A percentile compares a stretch with the other conserved stretches of the same genome.
Evolutionary conservation across 73 alveolate species (phyloP).

Genomic region (Paraurostyla sp.): DNA sequence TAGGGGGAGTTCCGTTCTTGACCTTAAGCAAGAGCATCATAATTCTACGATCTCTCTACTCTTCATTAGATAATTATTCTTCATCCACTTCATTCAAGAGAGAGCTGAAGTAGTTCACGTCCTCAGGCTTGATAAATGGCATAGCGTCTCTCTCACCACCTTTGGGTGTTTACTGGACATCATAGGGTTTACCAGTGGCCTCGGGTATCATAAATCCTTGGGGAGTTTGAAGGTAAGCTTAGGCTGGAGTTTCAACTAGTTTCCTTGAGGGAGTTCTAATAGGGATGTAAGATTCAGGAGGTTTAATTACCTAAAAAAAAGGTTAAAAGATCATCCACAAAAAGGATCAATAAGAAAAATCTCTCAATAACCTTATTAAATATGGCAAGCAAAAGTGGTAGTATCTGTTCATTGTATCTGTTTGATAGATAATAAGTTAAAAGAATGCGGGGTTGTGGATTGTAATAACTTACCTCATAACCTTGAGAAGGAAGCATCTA

Average conservation of each 20-base stretch:
- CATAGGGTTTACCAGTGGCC: constrained; percentile 72
- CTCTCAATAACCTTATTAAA: too few species aligned
- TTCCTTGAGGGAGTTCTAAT: constrained; percentile 74
- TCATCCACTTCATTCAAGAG: constrained; percentile 92
- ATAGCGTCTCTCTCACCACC: constrained; percentile 76
- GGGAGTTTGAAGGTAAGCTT: constrained; percentile 64
- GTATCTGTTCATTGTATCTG: constrained; percentile 59
- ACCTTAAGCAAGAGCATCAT: constrained; percentile 94
- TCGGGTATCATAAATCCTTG: constrained; percentile 58
- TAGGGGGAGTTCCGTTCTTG: constrained; percentile 98
- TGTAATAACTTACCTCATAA: constrained; percentile 76
- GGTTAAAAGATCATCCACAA: constrained; percentile 4
- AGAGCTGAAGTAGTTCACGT: constrained; percentile 86
- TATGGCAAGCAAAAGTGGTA: too few species aligned
- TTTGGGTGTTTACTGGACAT: constrained; percentile 83
- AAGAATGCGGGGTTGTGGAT: background rate
- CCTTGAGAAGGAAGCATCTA: constrained; percentile 94
- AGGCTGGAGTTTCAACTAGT: constrained; percentile 46
- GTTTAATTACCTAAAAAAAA: constrained; percentile 73
- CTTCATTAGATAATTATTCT: constrained; percentile 90
- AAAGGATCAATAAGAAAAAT: background rate
- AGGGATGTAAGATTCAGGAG: constrained; percentile 85
- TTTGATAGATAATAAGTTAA: background rate
- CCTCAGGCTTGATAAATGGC: constrained; percentile 92
- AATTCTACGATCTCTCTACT: constrained; percentile 92